Conservation (phyloP, 441 rosid species). For the Pelargonium australe region DNA sequence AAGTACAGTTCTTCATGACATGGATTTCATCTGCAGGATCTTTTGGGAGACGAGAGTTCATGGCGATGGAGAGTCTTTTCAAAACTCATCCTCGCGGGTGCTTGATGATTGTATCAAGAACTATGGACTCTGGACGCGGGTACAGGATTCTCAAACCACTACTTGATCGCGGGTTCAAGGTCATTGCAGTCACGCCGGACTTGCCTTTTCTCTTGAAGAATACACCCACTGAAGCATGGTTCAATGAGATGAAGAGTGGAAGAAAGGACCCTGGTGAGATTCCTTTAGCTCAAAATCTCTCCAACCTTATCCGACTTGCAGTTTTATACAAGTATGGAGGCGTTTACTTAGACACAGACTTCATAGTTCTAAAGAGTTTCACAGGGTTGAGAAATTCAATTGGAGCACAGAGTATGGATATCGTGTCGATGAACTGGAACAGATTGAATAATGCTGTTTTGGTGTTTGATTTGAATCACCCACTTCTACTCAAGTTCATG, state of each 20-base stretch:
- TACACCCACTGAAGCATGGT: conserved; percentile 58
- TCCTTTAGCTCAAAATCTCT: conserved; percentile 51
- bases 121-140: conserved; percentile 46
- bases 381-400: conserved; percentile 39
- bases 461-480: conserved; percentile 48
- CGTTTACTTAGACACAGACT: conserved; percentile 48
- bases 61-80: conserved; percentile 43
- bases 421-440: conserved; percentile 41
- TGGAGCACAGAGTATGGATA: conserved; percentile 52
- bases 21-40: conserved; percentile 46
- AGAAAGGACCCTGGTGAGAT: conserved; percentile 55
- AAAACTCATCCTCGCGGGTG: conserved; percentile 50
- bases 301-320: conserved; percentile 51
- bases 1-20: conserved; percentile 51
- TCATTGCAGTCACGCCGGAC: conserved; percentile 44
- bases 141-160: conserved; percentile 38
- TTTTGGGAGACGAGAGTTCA: conserved; percentile 38
- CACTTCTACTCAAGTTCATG: conserved; percentile 40
- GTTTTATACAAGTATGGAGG: conserved; percentile 60
- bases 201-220: conserved; percentile 34
- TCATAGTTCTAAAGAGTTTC: conserved; percentile 39
- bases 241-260: conserved; percentile 36
- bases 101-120: conserved; percentile 47
- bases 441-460: conserved; percentile 57
- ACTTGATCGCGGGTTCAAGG: conserved; percentile 32